phyloP scores from a whole-genome alignment of 768 basidiomycete genomes.

The Roridomyces roridus region DNA sequence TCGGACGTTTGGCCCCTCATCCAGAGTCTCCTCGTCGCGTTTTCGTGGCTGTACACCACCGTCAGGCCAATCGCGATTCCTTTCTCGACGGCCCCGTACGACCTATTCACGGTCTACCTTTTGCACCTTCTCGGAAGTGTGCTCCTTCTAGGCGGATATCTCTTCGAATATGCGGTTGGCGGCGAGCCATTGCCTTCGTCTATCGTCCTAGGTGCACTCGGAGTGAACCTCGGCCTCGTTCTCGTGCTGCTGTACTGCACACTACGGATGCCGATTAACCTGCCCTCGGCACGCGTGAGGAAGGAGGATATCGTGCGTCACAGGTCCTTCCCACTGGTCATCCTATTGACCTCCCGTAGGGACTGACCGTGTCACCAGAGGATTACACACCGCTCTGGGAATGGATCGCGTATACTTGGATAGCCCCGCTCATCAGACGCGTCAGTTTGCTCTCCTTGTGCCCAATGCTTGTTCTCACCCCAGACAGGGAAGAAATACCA shows the following conservation, averaged over 20 bases:
- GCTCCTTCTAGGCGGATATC: conserved; percentile 56
- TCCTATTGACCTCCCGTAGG: conserved; percentile 39
- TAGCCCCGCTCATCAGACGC: too few relatives aligned
- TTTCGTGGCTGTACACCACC: conserved; percentile 74
- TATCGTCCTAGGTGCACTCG: conserved; percentile 32
- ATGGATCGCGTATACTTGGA: conserved; percentile 45
- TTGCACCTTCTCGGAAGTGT: conserved; percentile 51
- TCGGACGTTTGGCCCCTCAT: conserved; percentile 40
- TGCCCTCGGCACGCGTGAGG: conserved; percentile 59
- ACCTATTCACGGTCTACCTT: conserved; percentile 65
- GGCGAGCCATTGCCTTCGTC: conserved; percentile 47
- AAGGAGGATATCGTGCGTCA: conserved; percentile 66
- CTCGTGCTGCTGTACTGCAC: conserved; percentile 51
- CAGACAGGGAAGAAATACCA: conserved; percentile 50
- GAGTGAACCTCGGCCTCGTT: conserved; percentile 51
- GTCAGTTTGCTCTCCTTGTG: too few relatives aligned
- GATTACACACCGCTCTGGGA: conserved; percentile 3
- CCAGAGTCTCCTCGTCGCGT: conserved; percentile 52
- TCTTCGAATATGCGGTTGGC: conserved; percentile 56
- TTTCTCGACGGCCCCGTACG: conserved; percentile 62
- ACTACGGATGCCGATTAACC: conserved; percentile 65
- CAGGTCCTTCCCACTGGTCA: not conserved
- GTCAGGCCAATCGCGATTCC: conserved; percentile 60
- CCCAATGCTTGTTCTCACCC: not conserved
- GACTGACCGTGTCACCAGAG: conserved; percentile 47